Conservation (phyloP, 208 protist genomes). For the Leishmania martiniquensis region DNA sequence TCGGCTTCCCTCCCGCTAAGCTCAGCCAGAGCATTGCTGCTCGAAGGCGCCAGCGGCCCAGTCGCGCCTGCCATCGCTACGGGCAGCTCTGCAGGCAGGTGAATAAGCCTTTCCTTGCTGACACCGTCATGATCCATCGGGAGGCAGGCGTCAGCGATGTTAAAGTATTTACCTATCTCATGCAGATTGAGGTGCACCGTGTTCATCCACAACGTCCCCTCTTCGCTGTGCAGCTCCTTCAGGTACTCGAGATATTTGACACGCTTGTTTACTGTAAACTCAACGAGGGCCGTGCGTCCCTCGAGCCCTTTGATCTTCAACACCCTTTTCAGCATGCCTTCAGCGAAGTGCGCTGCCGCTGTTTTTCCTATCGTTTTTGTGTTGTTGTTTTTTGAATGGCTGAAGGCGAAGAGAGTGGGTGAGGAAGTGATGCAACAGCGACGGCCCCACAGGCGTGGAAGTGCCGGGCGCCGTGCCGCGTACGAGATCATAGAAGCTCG, state of each 20-base stretch:
- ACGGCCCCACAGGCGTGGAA: background rate
- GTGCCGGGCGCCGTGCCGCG: background rate
- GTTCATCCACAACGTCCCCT: conserved; percentile 82
- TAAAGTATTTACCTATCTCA: conserved; percentile 35
- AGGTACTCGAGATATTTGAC: conserved; percentile 76
- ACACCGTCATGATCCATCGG: conserved; percentile 9
- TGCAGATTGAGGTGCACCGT: conserved; percentile 45
- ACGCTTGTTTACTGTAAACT: conserved; percentile 73
- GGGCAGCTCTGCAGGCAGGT: conserved; percentile 20
- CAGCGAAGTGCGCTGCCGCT: background rate
- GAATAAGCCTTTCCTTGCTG: conserved; percentile 20
- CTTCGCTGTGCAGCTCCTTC: conserved; percentile 53
- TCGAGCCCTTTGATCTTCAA: conserved; percentile 57
- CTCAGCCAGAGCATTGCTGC: background rate
- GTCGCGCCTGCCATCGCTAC: background rate
- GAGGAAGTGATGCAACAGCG: background rate
- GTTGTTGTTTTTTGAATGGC: background rate
- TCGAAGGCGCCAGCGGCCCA: background rate
- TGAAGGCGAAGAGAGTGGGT: background rate
- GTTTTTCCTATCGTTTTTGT: background rate
- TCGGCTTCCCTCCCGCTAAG: background rate
- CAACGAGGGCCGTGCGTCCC: conserved; percentile 52
- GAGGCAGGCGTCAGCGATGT: conserved; percentile 30
- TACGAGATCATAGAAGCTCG: background rate
- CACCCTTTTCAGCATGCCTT: conserved; percentile 43